Conservation (phyloP, 164 flowering plant species). For the Warburgia ugandensis region DNA sequence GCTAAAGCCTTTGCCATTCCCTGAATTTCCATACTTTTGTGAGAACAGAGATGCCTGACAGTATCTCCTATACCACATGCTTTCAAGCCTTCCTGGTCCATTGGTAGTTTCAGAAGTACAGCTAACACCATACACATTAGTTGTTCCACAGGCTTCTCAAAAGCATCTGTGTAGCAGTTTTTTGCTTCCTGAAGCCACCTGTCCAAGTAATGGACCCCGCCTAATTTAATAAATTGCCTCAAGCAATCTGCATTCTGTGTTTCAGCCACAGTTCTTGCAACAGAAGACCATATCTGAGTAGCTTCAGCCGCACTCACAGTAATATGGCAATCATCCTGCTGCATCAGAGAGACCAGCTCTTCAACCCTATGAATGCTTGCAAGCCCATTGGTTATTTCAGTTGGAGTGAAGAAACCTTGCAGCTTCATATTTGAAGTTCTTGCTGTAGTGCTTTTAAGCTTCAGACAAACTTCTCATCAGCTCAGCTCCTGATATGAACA, state of each 20-base stretch:
- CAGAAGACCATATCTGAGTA: background rate
- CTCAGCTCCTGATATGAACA: background rate
- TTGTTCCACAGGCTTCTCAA: background rate
- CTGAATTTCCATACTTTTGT: background rate
- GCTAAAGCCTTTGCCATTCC: slow-evolving; percentile 4
- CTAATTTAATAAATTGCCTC: slow-evolving; percentile 1
- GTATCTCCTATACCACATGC: slow-evolving; percentile 5
- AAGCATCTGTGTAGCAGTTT: background rate
- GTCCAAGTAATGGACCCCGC: slow-evolving; percentile 2
- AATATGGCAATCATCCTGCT: background rate
- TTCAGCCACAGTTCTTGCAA: background rate
- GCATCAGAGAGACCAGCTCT: slow-evolving; percentile 4
- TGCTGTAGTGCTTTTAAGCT: background rate
- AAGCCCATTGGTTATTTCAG: slow-evolving; percentile 1
- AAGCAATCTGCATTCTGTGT: slow-evolving; percentile 4
- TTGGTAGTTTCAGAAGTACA: slow-evolving; percentile 3
- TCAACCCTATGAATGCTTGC: slow-evolving; percentile 1
- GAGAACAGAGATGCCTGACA: slow-evolving; percentile 3
- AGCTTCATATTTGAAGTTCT: slow-evolving; percentile 1
- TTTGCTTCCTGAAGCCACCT: slow-evolving; percentile 9
- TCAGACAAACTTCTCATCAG: background rate
- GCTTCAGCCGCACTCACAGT: background rate
- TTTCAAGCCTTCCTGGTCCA: slow-evolving; percentile 1
- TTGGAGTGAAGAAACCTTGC: background rate
- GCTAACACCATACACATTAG: background rate